phyloP scores from a whole-genome alignment of 257 asterid species.

The Buddleja alternifolia region DNA sequence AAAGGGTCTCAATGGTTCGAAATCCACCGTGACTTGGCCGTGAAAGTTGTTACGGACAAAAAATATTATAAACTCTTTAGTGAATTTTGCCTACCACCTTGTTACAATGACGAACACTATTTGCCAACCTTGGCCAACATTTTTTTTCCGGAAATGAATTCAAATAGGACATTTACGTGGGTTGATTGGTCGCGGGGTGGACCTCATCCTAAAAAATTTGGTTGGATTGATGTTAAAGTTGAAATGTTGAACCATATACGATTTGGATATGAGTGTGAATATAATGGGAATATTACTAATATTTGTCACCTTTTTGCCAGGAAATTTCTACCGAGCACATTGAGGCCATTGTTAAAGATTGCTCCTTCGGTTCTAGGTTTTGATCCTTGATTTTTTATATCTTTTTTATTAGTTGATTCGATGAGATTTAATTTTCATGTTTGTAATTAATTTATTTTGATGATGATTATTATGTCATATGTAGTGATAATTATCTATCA shows the following conservation, averaged over 20 bases:
- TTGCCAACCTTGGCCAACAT: constrained; percentile 65
- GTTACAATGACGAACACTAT: constrained; percentile 62
- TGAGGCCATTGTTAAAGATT: constrained; percentile 50
- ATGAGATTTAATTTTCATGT: too few species aligned
- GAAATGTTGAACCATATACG: constrained; percentile 49
- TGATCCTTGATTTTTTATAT: constrained; percentile 28
- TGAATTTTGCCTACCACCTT: constrained; percentile 50
- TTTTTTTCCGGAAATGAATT: constrained; percentile 42
- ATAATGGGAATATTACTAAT: constrained; percentile 51
- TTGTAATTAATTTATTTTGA: too few species aligned
- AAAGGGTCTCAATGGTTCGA: constrained; percentile 87
- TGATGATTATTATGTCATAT: too few species aligned
- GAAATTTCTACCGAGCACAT: constrained; percentile 55
- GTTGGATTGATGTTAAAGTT: constrained; percentile 50
- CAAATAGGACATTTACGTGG: constrained; percentile 55
- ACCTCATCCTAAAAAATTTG: constrained; percentile 63
- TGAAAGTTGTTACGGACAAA: constrained; percentile 36
- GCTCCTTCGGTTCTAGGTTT: constrained; percentile 47
- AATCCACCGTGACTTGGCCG: constrained; percentile 59
- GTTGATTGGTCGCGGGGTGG: constrained; percentile 79
- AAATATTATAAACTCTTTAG: constrained; percentile 44
- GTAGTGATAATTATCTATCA: too few species aligned
- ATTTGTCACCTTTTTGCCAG: constrained; percentile 66
- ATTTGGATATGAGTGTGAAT: constrained; percentile 42
- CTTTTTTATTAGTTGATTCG: too few species aligned